Base-by-base conservation (phyloP, 1,284 basidiomycete species). In the Boletus sp. region DNA sequence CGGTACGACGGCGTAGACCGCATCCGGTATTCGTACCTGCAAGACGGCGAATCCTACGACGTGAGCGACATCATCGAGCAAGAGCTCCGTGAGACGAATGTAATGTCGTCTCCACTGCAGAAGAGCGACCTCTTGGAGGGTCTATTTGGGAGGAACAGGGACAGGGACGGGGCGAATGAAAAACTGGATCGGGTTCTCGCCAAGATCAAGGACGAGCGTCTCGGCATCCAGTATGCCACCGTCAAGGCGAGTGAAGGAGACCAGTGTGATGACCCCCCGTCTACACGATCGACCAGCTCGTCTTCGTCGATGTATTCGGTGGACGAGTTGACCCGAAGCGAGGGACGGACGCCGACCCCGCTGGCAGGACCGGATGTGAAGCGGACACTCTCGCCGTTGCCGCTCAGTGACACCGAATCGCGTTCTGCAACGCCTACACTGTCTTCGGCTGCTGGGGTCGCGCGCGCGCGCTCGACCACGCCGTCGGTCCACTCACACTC, bases 21-120 rank as follows among this genome's bases (percentile, higher is more conserved):
- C 44, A 85, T 92, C 72, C 82, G 93, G 1, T 97, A 97, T 64
- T 95, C 92, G 23, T 96, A 93, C 61, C 84, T 96, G 35, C 85
- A 91, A 53, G 88, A 88, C 52, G 91, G 92, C 8, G 88, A 90
- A 67, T 87, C 86, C 3, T 87, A 84, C 57, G 94, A 97, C 65
- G 92, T 97, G 62, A 94, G 89, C 59, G 84, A 93, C 52, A 88
- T 96, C 49, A 80, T 96, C 30, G 91, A 94, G 63, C 82, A 89
- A 61, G 94, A 94, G 58, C 85, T 85, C 75, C 73, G 78, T 13
- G 78, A 75, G 54, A 70, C 57, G 53, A 71, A 62, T 46, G 67
- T 59, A 14, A 51, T 59, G 14, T 46, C 54, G 16, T 48, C 59
- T 0, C 59, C 49, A 1, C n/a, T 25, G 17, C 65, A 70, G 33